Base-by-base conservation (phyloP, 2,329 filamentous ascomycete species). In the Cladorrhinum sp. region DNA sequence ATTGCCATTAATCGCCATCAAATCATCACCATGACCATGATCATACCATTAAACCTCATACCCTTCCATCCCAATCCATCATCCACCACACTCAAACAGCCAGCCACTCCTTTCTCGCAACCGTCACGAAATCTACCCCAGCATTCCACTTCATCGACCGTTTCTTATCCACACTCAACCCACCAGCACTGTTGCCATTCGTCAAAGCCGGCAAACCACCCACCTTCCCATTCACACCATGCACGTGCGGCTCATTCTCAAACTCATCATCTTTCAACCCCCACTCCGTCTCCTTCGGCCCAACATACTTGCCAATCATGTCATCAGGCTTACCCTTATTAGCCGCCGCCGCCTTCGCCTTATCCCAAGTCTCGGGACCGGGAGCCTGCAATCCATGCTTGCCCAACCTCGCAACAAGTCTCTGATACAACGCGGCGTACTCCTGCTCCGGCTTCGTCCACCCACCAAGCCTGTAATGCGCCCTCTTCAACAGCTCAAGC, bases 391-490 rank as follows among this genome's bases (percentile, higher is more conserved):
- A n/a, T 3, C 62, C 60, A 2, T 60, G 57, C 46, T 64, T 62
- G 9, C 52, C 57, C 0, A 70, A 54, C 30, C 50, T 46, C 7
- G 53, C 51, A n/a, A 62, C 55, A 18, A 69, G 57, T 10, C 65
- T 62, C 2, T 61, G 62, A 36, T 69, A 65, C 28, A 70, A 57
- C 18, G 64, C 62, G 21, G 60, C 58, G 55, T 64, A 67, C 61
- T 69, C 67, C 33, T 65, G 61, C 63, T 68, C 68, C 33, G 64
- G 61, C 61, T 67, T 69, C 16, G 58, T 58, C 64, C 64, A 69
- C 6, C 62, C 62, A 16, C 65, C 66, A 2, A 66, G 52, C 1
- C 67, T 59, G 1, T 58, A 55, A 30, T 69, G 62, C 0, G 68
- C 62, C 0, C 62, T 49, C 21, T 60, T 64, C 24, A 70, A 50